Conservation (phyloP, 2,329 filamentous ascomycete genomes). For the Pseudogymnoascus sp. region DNA sequence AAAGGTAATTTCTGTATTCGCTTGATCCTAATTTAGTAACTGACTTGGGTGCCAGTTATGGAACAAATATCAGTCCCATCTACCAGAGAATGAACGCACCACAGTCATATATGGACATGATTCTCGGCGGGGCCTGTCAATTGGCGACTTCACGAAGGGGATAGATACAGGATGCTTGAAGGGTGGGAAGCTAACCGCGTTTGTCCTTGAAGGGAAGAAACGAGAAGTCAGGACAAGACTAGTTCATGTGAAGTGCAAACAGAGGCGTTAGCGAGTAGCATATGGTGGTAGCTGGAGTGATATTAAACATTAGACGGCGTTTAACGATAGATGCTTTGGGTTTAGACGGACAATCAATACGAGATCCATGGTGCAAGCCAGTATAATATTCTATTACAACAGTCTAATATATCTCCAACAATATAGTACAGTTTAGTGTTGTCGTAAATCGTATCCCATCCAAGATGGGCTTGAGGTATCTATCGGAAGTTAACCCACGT, state of each 20-base stretch:
- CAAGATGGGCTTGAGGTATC: background rate
- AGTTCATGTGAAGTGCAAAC: constrained; percentile 24
- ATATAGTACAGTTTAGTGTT: constrained; percentile 3
- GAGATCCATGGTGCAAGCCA: background rate
- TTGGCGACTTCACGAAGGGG: constrained; percentile 67
- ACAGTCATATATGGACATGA: constrained; percentile 88
- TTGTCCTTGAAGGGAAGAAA: constrained; percentile 59
- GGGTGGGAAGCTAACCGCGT: constrained; percentile 66
- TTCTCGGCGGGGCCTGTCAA: constrained; percentile 59
- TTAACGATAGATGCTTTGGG: background rate
- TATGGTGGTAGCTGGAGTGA: background rate
- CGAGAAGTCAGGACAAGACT: constrained; percentile 25
- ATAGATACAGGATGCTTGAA: constrained; percentile 77
- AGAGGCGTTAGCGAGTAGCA: background rate
- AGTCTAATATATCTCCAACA: constrained; percentile 1
- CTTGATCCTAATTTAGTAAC: background rate
- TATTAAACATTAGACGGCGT: background rate
- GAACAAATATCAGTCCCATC: constrained; percentile 41
- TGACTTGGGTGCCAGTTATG: constrained; percentile 36
- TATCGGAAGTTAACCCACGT: background rate
- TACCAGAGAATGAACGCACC: constrained; percentile 34
- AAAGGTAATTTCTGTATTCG: constrained; percentile 21
- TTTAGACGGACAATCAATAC: background rate
- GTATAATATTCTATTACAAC: background rate
- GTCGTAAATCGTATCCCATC: background rate